Evolutionary conservation across 768 basidiomycete genomes (phyloP).

Genomic region (Russula sp.): DNA sequence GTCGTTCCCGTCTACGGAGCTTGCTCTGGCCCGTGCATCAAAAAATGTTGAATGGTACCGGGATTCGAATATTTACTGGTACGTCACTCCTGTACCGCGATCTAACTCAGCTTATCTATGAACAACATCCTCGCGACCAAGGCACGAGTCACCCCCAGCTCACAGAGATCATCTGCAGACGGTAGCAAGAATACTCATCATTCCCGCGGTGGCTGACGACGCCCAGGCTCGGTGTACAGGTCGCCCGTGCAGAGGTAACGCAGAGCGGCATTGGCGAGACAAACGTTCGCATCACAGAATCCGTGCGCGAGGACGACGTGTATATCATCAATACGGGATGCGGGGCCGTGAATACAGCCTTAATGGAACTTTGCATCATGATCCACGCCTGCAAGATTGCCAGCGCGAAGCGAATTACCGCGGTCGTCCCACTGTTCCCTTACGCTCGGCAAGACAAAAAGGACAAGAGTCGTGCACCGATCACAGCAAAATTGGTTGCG

Average conservation of each 20-base stretch:
- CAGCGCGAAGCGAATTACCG: constrained; percentile 96
- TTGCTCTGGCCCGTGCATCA: constrained; percentile 19
- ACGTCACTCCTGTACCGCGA: constrained; percentile 19
- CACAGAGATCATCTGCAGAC: constrained; percentile 86
- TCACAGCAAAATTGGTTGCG: constrained; percentile 96
- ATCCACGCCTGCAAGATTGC: constrained; percentile 99
- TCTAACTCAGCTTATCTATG: not conserved
- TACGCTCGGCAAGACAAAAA: constrained; percentile 99
- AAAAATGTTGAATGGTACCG: constrained; percentile 48
- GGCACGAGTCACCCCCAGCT: constrained; percentile 95
- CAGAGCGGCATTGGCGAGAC: constrained; percentile 90
- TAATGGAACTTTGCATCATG: constrained; percentile 99
- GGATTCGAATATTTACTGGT: constrained; percentile 57
- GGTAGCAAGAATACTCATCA: constrained; percentile 41
- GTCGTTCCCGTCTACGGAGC: constrained; percentile 21
- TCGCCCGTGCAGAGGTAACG: constrained; percentile 82
- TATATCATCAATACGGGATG: constrained; percentile 96
- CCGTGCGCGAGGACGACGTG: constrained; percentile 96
- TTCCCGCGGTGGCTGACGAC: not conserved
- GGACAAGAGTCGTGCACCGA: constrained; percentile 97
- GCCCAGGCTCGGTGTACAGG: constrained; percentile 76
- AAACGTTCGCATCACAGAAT: constrained; percentile 85
- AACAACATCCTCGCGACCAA: constrained; percentile 27
- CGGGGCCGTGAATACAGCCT: constrained; percentile 79
- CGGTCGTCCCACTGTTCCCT: constrained; percentile 95